These are phyloP conservation scores for Lodderomyces theae DNA, from an alignment of 1,139 yeast genomes.

Conservation along the genomic window DNA sequence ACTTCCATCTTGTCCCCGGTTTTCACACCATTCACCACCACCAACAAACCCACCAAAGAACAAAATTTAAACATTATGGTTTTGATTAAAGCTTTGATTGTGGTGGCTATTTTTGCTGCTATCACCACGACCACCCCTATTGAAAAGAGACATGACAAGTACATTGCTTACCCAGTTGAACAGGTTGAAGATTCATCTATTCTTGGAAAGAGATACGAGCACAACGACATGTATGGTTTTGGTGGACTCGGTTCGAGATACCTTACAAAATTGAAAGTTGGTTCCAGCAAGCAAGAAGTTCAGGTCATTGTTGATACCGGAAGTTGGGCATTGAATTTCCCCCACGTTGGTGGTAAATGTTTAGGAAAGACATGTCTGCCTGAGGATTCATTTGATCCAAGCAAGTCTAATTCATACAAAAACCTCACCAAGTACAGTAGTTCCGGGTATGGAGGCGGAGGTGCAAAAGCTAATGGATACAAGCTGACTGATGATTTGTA, in stretches of 20 bases:
- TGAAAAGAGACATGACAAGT: background rate
- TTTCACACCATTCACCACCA: too few species aligned
- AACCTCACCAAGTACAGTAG: constrained; percentile 6
- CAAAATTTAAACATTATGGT: too few species aligned
- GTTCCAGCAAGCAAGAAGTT: constrained; percentile 19
- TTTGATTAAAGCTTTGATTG: background rate
- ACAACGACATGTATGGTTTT: constrained; percentile 13
- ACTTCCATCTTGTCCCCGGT: too few species aligned
- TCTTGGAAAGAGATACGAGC: background rate
- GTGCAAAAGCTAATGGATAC: background rate
- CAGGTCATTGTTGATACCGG: constrained; percentile 28
- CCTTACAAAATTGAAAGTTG: constrained; percentile 16
- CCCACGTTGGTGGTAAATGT: constrained; percentile 8
- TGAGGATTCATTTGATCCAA: constrained; percentile 6
- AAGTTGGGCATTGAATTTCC: constrained; percentile 26
- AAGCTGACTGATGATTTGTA: constrained; percentile 12
- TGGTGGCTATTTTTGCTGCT: background rate
- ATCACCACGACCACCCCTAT: background rate
- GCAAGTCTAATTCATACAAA: constrained; percentile 13
- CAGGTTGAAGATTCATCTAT: too few species aligned
- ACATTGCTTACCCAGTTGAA: too few species aligned
- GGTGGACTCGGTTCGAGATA: background rate
- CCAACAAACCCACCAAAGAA: too few species aligned
- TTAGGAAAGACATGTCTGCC: background rate
- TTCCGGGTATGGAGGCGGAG: background rate